Conservation (phyloP, 805 yeast species). For the Yarrowia porcina region DNA sequence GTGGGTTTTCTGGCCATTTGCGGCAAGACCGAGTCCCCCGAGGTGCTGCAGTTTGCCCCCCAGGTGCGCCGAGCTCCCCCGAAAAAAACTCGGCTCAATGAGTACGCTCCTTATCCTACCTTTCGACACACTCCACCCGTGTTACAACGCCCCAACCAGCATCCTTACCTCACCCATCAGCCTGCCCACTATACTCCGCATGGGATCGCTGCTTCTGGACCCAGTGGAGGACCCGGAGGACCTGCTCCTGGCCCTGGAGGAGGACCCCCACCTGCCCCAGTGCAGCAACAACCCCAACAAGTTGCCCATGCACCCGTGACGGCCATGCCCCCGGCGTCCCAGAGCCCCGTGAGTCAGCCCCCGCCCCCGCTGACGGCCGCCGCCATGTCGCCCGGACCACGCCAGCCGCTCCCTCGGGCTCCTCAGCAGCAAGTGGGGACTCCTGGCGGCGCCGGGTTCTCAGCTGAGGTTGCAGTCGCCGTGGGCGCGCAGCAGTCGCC, state of each 20-base stretch:
- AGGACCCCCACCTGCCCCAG: not conserved
- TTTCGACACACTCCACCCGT: not conserved
- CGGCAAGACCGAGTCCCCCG: conserved; percentile 41
- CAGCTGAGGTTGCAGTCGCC: conserved; percentile 21
- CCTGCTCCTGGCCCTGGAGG: conserved; percentile 8
- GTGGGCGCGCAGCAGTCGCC: not conserved
- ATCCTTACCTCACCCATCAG: conserved; percentile 21
- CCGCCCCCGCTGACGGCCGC: not conserved
- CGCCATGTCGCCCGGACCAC: conserved; percentile 5
- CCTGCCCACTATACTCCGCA: conserved; percentile 24
- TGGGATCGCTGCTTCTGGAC: conserved; percentile 2
- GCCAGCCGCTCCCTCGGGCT: conserved; percentile 23
- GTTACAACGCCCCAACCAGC: conserved; percentile 12
- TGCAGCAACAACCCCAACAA: not conserved
- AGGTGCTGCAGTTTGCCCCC: conserved; percentile 34
- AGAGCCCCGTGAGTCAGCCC: not conserved
- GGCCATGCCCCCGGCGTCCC: too few species aligned
- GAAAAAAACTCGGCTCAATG: not conserved
- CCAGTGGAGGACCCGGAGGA: not conserved
- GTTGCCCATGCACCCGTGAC: not conserved
- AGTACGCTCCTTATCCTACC: conserved; percentile 14
- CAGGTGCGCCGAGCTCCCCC: not conserved
- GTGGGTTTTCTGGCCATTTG: conserved; percentile 42
- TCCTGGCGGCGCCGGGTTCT: conserved; percentile 26
- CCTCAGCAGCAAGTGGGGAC: conserved; percentile 19